Evolutionary conservation across 805 yeast genomes (phyloP).

Genomic region (Priceomyces fermenticarens): DNA sequence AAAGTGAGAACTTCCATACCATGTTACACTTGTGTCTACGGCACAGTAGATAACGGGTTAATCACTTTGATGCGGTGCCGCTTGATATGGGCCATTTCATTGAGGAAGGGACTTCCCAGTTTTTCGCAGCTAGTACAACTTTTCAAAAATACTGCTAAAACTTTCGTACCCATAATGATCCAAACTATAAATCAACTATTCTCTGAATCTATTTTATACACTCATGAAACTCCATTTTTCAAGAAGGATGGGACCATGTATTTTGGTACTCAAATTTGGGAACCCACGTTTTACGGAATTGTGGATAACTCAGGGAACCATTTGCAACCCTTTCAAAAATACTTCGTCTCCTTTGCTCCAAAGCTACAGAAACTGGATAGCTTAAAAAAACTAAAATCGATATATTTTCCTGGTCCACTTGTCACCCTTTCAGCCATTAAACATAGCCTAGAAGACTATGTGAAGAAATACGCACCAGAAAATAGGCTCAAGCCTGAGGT

Average conservation of each 20-base stretch:
- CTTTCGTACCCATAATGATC: constrained; percentile 4
- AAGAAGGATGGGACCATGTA: constrained; percentile 4
- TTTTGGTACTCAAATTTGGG: constrained; percentile 8
- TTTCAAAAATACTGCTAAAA: constrained; percentile 8
- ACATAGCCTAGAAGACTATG: constrained; percentile 8
- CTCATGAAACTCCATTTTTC: constrained; percentile 6
- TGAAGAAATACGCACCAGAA: not conserved
- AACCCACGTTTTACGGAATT: constrained; percentile 10
- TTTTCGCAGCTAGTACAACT: constrained; percentile 8
- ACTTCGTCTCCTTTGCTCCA: constrained; percentile 10
- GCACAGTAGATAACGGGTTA: constrained; percentile 14
- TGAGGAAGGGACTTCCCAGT: constrained; percentile 17
- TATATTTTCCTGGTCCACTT: constrained; percentile 9
- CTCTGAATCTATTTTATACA: constrained; percentile 9
- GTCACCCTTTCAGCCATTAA: constrained; percentile 1
- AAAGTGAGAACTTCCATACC: constrained; percentile 6
- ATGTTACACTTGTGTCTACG: constrained; percentile 19
- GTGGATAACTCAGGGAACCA: constrained; percentile 6
- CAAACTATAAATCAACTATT: constrained; percentile 11
- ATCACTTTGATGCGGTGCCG: constrained; percentile 32
- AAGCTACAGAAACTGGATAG: constrained; percentile 7
- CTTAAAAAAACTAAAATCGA: constrained; percentile 9
- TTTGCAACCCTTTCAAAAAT: constrained; percentile 3
- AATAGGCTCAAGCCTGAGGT: not conserved
- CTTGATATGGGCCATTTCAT: constrained; percentile 25